phyloP scores from a whole-genome alignment of 441 rosid species.

The Gossypium davidsonii region DNA sequence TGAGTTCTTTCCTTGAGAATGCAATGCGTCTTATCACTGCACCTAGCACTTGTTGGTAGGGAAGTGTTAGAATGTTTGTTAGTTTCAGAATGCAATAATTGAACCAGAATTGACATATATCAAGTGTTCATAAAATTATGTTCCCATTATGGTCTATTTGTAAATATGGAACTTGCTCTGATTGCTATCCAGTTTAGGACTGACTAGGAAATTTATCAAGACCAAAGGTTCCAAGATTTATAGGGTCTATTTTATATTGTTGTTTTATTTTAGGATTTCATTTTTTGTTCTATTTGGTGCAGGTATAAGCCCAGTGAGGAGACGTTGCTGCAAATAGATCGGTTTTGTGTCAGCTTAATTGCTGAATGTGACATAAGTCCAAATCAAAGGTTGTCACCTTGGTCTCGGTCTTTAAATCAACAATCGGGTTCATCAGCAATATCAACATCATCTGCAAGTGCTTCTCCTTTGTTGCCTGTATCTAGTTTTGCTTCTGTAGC shows the following conservation, averaged over 20 bases:
- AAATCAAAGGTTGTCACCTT: constrained; percentile 44
- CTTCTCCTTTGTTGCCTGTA: constrained; percentile 66
- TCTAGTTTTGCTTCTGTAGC: constrained; percentile 80
- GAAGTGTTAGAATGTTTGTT: not conserved
- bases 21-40: no score
- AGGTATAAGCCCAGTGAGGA: constrained; percentile 98
- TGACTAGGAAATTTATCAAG: constrained; percentile 7
- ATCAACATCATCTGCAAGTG: constrained; percentile 37
- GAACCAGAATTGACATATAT: constrained; percentile 2
- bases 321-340: constrained; percentile 80
- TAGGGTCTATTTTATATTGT: constrained; percentile 1
- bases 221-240: constrained; percentile 1
- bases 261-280: constrained; percentile 14
- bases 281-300: constrained; percentile 24
- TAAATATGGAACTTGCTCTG: not conserved
- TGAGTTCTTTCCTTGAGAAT: no score
- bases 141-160: not conserved
- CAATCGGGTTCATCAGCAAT: constrained; percentile 36
- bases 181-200: not conserved
- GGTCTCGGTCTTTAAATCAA: constrained; percentile 44
- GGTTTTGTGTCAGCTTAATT: constrained; percentile 71
- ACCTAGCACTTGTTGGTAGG: not conserved
- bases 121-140: not conserved
- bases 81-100: not conserved
- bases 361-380: constrained; percentile 67